Conservation (phyloP, 2,329 filamentous ascomycete species). For the Sporothrix humicola region DNA sequence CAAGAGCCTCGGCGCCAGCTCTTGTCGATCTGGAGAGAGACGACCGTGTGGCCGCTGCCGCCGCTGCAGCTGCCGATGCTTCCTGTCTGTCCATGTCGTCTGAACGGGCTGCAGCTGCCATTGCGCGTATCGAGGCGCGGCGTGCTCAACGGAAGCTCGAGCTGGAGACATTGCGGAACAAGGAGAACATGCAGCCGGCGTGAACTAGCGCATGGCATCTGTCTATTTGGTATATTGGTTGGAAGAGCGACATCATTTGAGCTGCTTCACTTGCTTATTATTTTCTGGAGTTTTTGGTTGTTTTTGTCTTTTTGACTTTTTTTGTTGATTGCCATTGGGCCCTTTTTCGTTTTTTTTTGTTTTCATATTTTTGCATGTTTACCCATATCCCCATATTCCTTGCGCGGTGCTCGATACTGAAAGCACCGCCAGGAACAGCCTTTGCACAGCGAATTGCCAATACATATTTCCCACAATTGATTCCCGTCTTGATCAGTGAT, state of each 20-base stretch:
- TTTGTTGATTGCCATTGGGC: neutral
- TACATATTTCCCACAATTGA: neutral
- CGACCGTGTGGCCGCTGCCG: constrained; percentile 8
- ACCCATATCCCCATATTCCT: constrained; percentile 11
- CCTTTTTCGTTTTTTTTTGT: neutral
- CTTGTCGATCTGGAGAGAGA: neutral
- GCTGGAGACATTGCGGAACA: constrained; percentile 45
- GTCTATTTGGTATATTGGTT: neutral
- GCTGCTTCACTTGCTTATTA: neutral
- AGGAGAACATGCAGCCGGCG: constrained; percentile 58
- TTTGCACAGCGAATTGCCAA: neutral
- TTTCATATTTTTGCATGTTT: constrained; percentile 16
- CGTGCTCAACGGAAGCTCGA: constrained; percentile 54
- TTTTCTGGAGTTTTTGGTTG: constrained; percentile 1
- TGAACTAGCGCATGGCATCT: too few relatives aligned
- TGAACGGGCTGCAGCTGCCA: constrained; percentile 59
- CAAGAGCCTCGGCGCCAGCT: neutral
- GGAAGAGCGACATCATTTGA: neutral
- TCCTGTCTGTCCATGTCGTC: constrained; percentile 55
- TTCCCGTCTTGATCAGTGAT: neutral
- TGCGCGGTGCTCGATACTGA: neutral
- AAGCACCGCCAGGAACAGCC: neutral
- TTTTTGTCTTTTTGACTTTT: neutral
- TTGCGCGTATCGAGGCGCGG: constrained; percentile 60
- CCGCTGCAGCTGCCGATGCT: constrained; percentile 25